These are phyloP conservation scores for Alternaria novae-zelandiae DNA, from an alignment of 2,329 filamentous ascomycete species.

Conservation along the genomic window DNA sequence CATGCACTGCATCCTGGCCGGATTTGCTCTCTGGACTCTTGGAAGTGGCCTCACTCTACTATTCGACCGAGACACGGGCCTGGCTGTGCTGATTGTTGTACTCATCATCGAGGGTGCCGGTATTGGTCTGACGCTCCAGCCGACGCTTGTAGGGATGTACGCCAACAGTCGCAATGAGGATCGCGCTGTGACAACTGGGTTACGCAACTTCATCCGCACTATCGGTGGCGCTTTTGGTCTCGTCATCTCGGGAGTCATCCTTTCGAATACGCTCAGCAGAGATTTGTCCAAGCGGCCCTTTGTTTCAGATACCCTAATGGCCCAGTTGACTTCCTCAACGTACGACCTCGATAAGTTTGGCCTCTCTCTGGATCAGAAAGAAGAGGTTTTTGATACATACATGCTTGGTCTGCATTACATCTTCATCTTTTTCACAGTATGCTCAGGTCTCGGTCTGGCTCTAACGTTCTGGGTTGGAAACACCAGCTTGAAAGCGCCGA, in stretches of 20 bases:
- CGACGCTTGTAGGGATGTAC: conserved; percentile 63
- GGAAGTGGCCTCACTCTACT: conserved; percentile 61
- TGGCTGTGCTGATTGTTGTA: conserved; percentile 59
- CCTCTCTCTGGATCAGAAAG: conserved; percentile 13
- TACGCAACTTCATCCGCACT: conserved; percentile 67
- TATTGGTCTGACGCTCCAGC: conserved; percentile 61
- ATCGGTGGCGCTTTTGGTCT: conserved; percentile 66
- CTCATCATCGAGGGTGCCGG: conserved; percentile 55
- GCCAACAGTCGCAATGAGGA: conserved; percentile 58
- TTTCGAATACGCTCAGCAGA: conserved; percentile 24
- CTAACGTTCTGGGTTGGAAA: conserved; percentile 31
- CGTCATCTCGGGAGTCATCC: conserved; percentile 50
- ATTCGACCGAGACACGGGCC: conserved; percentile 53
- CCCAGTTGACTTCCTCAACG: conserved; percentile 27
- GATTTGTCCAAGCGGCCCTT: conserved; percentile 15
- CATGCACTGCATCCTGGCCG: conserved; percentile 31
- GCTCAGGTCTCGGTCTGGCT: conserved; percentile 20
- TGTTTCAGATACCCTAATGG: conserved; percentile 15
- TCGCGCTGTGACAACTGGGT: conserved; percentile 66
- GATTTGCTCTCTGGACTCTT: conserved; percentile 56
- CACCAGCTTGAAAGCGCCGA: conserved; percentile 25
- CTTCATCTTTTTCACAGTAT: conserved; percentile 25
- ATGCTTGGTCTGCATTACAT: conserved; percentile 29
- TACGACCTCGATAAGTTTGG: conserved; percentile 20
- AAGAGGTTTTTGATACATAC: conserved; percentile 19